Base-by-base conservation (phyloP, 2,329 filamentous ascomycete species). In the Thermoascus crustaceus region DNA sequence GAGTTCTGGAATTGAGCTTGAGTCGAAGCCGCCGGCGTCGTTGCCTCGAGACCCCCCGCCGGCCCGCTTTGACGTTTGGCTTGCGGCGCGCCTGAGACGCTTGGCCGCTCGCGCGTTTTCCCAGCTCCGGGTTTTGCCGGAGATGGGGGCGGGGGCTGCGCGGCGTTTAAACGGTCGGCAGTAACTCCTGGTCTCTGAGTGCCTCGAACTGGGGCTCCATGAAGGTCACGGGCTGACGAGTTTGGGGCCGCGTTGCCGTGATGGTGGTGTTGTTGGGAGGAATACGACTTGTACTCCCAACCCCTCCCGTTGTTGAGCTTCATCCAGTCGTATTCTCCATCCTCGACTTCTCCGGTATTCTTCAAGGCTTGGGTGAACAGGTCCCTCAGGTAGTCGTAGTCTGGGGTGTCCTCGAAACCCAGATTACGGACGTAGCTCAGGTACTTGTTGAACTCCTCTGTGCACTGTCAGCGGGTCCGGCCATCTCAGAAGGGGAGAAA, bases 311-410 rank as follows among this genome's bases (percentile, higher is more conserved):
- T 85, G 70, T 86, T 91, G 51, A 94, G 73, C 74, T 94, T 95
- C 86, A 96, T 94, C 91, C 91, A 98, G 68, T 98, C 91, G 63
- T 96, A 98, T 62, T 96, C 89, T 55, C 91, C 91, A 63, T 98
- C 91, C 60, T 96, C 91, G 6, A 95, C 81, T 53, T 94, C 88
- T 37, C 88, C 88, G 2, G 84, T 83, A 60, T 87, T 89, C 75
- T 95, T 94, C 45, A 96, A 75, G 13, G 89, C 86, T 64, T 94
- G 85, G 1, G 89, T 95, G 69, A 98, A 94, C 38, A 98, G 78
- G 56, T 95, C 89, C 32, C 91, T 84, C 39, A 96, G 76, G 65
- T 95, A 94, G 61, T 96, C 91, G 68, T 98, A 98, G 66, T 98
- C 91, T 18, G 91, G 91, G 0, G 87, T 94, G 57, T 98, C 91